Evolutionary conservation across 140 eudicot species (phyloP).

Genomic region (Bidens hawaiensis): DNA sequence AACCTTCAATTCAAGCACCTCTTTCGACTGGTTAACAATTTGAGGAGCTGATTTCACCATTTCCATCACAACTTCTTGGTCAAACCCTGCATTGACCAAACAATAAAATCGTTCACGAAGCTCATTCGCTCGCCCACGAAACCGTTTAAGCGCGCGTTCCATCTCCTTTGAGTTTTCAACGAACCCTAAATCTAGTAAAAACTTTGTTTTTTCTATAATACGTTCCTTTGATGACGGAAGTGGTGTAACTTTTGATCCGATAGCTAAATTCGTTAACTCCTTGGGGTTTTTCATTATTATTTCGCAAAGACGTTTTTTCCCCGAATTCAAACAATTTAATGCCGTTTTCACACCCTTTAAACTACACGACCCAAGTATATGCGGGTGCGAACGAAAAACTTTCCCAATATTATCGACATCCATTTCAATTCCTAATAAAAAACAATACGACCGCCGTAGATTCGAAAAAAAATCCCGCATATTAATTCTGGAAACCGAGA

Average conservation of each 20-base stretch:
- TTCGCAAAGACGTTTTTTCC: constrained; percentile 50
- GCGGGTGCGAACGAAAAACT: constrained; percentile 42
- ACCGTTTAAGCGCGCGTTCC: constrained; percentile 47
- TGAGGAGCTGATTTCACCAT: constrained; percentile 75
- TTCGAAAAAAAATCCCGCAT: constrained; percentile 37
- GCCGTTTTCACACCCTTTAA: constrained; percentile 51
- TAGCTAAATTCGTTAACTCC: constrained; percentile 49
- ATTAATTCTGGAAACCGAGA: constrained; percentile 38
- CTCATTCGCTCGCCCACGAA: constrained; percentile 68
- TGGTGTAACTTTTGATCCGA: constrained; percentile 36
- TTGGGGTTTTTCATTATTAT: constrained; percentile 53
- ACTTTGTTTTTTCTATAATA: constrained; percentile 40
- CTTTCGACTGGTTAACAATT: constrained; percentile 55
- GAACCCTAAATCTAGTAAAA: constrained; percentile 54
- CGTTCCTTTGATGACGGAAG: constrained; percentile 33
- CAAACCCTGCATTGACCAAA: constrained; percentile 57
- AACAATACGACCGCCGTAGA: constrained; percentile 43
- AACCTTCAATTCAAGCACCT: constrained; percentile 50
- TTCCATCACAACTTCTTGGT: constrained; percentile 37
- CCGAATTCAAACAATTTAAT: constrained; percentile 35
- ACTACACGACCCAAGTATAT: constrained; percentile 52
- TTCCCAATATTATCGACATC: constrained; percentile 36
- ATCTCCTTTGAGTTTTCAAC: constrained; percentile 59
- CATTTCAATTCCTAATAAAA: constrained; percentile 55
- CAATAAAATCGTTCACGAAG: constrained; percentile 85